Evolutionary conservation across 2,329 filamentous ascomycete species (phyloP).

Genomic region (Clonostachys chloroleuca): DNA sequence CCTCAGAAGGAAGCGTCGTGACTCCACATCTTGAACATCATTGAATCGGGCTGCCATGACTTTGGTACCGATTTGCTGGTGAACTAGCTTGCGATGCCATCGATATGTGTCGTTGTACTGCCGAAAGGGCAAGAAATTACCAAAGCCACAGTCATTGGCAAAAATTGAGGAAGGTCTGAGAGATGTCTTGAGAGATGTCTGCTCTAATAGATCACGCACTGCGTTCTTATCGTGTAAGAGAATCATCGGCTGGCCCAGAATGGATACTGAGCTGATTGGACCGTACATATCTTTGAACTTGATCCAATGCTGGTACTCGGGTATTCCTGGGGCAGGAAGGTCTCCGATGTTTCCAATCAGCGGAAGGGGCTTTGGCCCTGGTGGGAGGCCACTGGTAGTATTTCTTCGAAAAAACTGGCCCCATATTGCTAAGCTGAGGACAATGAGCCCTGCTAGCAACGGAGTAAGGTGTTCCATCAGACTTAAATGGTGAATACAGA

Average conservation of each 20-base stretch:
- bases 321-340: conserved; percentile 25
- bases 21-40: conserved; percentile 4
- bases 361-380: conserved; percentile 24
- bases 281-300: conserved; percentile 25
- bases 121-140: not conserved
- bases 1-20: conserved; percentile 2
- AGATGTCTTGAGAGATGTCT: conserved; percentile 9
- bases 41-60: not conserved
- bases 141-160: conserved; percentile 1
- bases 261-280: conserved; percentile 13
- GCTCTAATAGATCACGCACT: conserved; percentile 25
- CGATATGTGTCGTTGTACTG: not conserved
- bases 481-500: too few relatives aligned
- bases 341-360: conserved; percentile 41
- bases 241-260: conserved; percentile 25
- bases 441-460: too few relatives aligned
- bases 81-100: conserved; percentile 1
- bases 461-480: too few relatives aligned
- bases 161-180: conserved; percentile 1
- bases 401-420: too few relatives aligned
- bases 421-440: too few relatives aligned
- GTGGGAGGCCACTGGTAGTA: conserved; percentile 6
- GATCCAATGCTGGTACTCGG: conserved; percentile 26
- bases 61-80: conserved; percentile 1
- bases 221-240: conserved; percentile 31